Conservation (phyloP, 2,329 filamentous ascomycete genomes). For the Calonectria leucothoes region DNA sequence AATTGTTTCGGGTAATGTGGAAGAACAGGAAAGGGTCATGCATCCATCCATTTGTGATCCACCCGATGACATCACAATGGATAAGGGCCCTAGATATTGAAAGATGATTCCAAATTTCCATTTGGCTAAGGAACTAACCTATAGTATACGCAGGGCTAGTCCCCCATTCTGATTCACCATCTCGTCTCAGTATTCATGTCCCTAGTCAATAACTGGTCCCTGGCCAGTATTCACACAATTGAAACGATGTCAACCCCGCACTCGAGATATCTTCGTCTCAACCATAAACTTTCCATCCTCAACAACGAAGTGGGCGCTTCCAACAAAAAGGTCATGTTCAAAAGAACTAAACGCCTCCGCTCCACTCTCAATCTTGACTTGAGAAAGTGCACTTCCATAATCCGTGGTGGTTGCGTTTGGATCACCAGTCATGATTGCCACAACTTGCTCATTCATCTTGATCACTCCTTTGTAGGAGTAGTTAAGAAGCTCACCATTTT, state of each 20-base stretch:
- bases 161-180: background rate
- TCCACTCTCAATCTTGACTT: constrained; percentile 5
- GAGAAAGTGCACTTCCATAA: background rate
- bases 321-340: background rate
- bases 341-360: background rate
- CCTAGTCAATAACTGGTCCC: background rate
- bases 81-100: too few relatives aligned
- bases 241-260: background rate
- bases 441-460: background rate
- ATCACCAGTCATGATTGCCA: background rate
- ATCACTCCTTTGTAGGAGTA: constrained; percentile 13
- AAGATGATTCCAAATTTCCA: background rate
- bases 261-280: constrained; percentile 9
- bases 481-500: background rate
- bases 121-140: too few relatives aligned
- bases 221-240: background rate
- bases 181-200: background rate
- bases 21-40: background rate
- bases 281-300: background rate
- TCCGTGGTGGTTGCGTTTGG: constrained; percentile 1
- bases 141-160: too few relatives aligned
- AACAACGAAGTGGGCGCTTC: constrained; percentile 10
- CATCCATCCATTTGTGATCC: too few relatives aligned
- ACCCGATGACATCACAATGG: too few relatives aligned
- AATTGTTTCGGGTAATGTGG: too few relatives aligned